Evolutionary conservation across 2,329 filamentous ascomycete species (phyloP), one percentile per base, ranked within the genome.

Genomic region (Orbilia brochopaga): DNA sequence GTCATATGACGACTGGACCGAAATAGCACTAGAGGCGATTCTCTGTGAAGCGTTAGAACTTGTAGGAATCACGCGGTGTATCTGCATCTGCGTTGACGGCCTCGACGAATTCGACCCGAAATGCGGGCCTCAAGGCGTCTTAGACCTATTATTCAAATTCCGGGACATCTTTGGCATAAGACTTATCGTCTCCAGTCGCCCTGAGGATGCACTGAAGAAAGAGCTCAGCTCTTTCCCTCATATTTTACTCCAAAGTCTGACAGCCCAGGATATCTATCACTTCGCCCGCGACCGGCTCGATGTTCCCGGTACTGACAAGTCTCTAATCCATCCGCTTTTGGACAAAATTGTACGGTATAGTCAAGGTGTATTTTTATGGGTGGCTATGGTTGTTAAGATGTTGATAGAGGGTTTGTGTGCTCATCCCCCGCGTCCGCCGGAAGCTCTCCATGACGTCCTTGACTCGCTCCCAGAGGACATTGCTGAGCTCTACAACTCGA

Each of bases 311-410:
- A 15, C 15, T 13, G 13, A 44, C 40, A 44, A 44, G 5, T 6
- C 40, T 17, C 40, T 44, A 44, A 6, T 44, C 17, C 11, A 17
- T 13, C 3, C 11, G 11, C 17, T 44, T 44, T 3, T 13, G 17
- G 17, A 3, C 17, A 44, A 15, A 15, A 15, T 44, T 17, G 40
- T 44, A 17, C 13, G 17, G 3, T 15, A 44, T 15, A 15, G 40
- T 15, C 40, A 44, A 44, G 40, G 40, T 15, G 40, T 44, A 13
- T 44, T 44, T 44, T 13, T 44, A 17, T 44, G 40, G 40, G 40
- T 15, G 40, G 40, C 40, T 15, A 3, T 44, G 17, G 40, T 44
- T 44, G 17, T 44, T 15, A 17, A 15, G 40, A 5, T 17, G 4
- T 44, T 44, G 40, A 15, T 44, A 44, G 17, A 3, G 17, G 40